Conservation (phyloP, 192 early-diverging fungal genomes). For the Gryganskiella cystojenkinii region DNA sequence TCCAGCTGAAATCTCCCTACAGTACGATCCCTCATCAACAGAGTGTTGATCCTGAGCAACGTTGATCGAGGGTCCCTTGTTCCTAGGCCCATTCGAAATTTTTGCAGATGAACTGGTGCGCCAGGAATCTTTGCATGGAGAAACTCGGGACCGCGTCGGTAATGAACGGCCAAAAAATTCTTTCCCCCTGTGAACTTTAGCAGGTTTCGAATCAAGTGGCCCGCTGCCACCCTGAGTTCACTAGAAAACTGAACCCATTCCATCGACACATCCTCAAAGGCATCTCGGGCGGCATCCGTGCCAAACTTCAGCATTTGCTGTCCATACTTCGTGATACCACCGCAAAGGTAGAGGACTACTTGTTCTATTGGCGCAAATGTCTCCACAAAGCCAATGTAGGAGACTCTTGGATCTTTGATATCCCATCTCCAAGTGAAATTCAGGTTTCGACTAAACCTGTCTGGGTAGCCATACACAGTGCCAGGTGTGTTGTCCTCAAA, state of each 20-base stretch:
- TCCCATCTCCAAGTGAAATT: no score
- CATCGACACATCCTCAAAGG: slow-evolving; percentile 9
- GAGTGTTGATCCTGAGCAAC: no score
- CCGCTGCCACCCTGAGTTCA: not conserved
- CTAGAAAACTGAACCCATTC: slow-evolving; percentile 5
- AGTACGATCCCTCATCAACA: no score
- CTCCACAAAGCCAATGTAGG: slow-evolving; percentile 4
- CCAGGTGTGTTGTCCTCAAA: no score
- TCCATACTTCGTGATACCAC: slow-evolving; percentile 6
- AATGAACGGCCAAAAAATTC: slow-evolving; percentile 1
- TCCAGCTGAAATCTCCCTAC: no score
- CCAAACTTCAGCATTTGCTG: not conserved
- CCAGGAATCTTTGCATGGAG: no score
- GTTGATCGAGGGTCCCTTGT: no score
- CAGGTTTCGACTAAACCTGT: no score
- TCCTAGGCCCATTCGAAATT: no score
- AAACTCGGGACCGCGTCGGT: no score
- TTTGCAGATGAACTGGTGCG: no score
- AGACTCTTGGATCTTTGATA: not conserved
- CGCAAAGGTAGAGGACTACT: slow-evolving; percentile 2
- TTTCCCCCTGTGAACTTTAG: slow-evolving; percentile 3
- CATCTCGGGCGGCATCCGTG: not conserved
- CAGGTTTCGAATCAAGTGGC: slow-evolving; percentile 10
- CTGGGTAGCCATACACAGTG: no score
- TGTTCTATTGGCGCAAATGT: not conserved